Conservation (phyloP, 352 stramenopile species). For the Globisporangium irregulare region DNA sequence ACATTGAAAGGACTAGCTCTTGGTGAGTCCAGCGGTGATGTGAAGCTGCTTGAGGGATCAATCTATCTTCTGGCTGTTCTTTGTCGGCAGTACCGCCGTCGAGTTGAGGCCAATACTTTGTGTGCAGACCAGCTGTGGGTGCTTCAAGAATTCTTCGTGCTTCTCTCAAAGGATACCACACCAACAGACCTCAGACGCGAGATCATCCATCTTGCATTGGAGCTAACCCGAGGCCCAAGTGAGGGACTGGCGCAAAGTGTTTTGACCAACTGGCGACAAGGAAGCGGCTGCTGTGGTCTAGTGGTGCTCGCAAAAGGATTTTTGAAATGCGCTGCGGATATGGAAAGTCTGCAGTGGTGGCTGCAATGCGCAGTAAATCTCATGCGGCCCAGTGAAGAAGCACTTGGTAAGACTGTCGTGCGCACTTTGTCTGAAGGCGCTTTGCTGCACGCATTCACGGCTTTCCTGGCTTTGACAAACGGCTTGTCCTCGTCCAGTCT, state of each 20-base stretch:
- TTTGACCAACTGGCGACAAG: background rate
- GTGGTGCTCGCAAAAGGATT: background rate
- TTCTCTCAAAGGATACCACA: background rate
- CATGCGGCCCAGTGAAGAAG: background rate
- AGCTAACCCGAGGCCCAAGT: background rate
- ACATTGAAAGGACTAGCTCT: background rate
- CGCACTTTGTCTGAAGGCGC: background rate
- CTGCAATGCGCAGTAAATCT: background rate
- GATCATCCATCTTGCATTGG: background rate
- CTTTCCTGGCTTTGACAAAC: background rate
- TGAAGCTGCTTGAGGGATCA: background rate
- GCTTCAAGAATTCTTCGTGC: background rate
- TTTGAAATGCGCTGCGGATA: background rate
- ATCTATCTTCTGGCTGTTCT: background rate
- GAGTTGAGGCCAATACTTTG: background rate
- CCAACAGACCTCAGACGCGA: background rate
- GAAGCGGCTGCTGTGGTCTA: background rate
- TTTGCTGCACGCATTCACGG: background rate
- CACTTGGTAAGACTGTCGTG: background rate
- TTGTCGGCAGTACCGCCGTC: conserved; percentile 1
- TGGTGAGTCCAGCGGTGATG: background rate
- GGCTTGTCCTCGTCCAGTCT: background rate
- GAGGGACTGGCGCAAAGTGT: background rate
- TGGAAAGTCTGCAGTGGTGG: background rate
- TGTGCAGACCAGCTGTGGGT: background rate